Evolutionary conservation across 2,329 filamentous ascomycete species (phyloP).

Genomic region (Celoporthe dispersa): DNA sequence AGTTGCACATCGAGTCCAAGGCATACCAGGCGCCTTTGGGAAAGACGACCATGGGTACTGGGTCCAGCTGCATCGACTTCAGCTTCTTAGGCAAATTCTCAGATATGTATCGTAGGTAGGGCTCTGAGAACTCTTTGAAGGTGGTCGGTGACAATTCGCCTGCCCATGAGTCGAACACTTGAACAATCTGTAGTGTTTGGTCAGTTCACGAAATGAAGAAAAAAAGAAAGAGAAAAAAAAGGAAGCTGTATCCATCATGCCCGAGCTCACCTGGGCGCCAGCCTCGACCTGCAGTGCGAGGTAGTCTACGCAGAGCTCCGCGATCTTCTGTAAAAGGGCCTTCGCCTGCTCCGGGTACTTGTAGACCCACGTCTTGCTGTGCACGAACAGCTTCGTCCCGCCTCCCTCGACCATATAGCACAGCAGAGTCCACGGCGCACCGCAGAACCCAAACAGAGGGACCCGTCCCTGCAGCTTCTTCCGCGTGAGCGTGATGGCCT

Average conservation of each 20-base stretch:
- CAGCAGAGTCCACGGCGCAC: conserved; percentile 93
- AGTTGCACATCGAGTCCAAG: conserved; percentile 81
- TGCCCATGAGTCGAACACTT: conserved; percentile 99
- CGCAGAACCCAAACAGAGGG: conserved; percentile 94
- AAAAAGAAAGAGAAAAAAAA: too few species aligned
- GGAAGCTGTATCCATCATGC: not conserved
- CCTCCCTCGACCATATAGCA: conserved; percentile 99
- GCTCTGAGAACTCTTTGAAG: conserved; percentile 84
- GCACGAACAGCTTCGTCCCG: conserved; percentile 90
- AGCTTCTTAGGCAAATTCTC: conserved; percentile 77
- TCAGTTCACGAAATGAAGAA: conserved; percentile 21
- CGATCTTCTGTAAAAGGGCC: conserved; percentile 84
- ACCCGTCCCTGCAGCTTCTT: conserved; percentile 87
- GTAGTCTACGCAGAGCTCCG: conserved; percentile 93
- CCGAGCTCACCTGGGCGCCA: conserved; percentile 74
- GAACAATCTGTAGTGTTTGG: conserved; percentile 66
- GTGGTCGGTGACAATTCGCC: conserved; percentile 85
- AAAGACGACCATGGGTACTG: conserved; percentile 96
- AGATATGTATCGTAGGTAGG: conserved; percentile 84
- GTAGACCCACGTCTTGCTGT: conserved; percentile 97
- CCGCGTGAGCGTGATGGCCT: conserved; percentile 88
- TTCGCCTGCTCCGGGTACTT: conserved; percentile 82
- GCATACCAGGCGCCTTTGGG: conserved; percentile 98
- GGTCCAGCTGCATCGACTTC: conserved; percentile 73
- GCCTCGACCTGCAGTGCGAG: conserved; percentile 90